Evolutionary conservation across 1,139 yeast genomes (phyloP).

Genomic region (Oligophagozyma castellii): DNA sequence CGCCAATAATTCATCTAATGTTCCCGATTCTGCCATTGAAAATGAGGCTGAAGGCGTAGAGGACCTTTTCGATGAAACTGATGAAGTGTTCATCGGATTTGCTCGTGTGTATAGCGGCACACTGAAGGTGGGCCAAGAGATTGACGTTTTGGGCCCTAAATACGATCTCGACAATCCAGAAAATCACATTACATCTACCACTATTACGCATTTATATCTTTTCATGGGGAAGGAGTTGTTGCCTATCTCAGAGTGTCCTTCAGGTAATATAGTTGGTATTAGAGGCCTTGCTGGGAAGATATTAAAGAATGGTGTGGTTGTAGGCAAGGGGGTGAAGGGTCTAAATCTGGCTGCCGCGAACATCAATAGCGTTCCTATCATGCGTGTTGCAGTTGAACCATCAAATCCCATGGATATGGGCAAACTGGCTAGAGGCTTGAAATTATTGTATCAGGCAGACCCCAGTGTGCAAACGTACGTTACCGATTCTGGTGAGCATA

Average conservation of each 20-base stretch:
- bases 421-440: slow-evolving; percentile 64
- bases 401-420: slow-evolving; percentile 70
- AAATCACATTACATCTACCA: slow-evolving; percentile 41
- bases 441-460: slow-evolving; percentile 71
- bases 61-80: slow-evolving; percentile 33
- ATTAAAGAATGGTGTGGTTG: slow-evolving; percentile 75
- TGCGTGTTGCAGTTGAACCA: slow-evolving; percentile 90
- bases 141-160: slow-evolving; percentile 74
- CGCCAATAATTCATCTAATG: slow-evolving; percentile 20
- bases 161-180: slow-evolving; percentile 59
- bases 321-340: slow-evolving; percentile 37
- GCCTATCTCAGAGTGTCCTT: slow-evolving; percentile 67
- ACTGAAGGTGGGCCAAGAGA: slow-evolving; percentile 55
- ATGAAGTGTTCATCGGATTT: slow-evolving; percentile 70
- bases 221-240: slow-evolving; percentile 90
- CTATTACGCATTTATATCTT: slow-evolving; percentile 56
- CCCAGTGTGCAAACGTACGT: slow-evolving; percentile 82
- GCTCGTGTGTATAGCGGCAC: slow-evolving; percentile 85
- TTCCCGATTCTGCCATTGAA: slow-evolving; percentile 13
- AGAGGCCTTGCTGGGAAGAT: slow-evolving; percentile 79
- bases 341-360: slow-evolving; percentile 60
- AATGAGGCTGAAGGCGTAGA: slow-evolving; percentile 31
- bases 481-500: slow-evolving; percentile 84
- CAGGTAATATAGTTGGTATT: slow-evolving; percentile 91
- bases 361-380: slow-evolving; percentile 67